Evolutionary conservation across 768 basidiomycete genomes (phyloP).

Genomic region (Polyporus arcularius): DNA sequence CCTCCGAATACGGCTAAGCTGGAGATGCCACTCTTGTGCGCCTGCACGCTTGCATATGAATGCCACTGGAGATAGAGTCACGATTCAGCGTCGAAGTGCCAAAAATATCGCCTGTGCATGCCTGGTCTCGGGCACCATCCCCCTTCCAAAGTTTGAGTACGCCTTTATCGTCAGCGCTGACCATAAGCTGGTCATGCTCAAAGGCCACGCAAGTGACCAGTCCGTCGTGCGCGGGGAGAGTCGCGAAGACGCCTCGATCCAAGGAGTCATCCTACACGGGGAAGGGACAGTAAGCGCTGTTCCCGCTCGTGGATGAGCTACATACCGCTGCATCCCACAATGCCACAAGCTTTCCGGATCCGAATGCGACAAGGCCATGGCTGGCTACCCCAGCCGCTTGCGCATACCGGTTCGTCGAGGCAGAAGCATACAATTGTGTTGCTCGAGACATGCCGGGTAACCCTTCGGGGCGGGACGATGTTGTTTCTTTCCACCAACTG

Average conservation of each 20-base stretch:
- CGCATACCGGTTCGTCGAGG: constrained; percentile 48
- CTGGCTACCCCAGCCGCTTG: constrained; percentile 39
- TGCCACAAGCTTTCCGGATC: constrained; percentile 54
- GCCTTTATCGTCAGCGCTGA: constrained; percentile 80
- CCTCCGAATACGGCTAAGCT: constrained; percentile 54
- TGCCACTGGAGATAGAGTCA: constrained; percentile 58
- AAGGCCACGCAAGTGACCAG: constrained; percentile 80
- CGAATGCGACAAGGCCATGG: constrained; percentile 52
- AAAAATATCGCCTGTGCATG: constrained; percentile 38
- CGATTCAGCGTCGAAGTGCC: constrained; percentile 14
- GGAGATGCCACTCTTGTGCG: constrained; percentile 72
- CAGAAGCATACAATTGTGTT: constrained; percentile 45
- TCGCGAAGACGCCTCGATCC: constrained; percentile 61
- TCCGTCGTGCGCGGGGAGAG: constrained; percentile 75
- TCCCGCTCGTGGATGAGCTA: neutral
- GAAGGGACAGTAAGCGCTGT: constrained; percentile 4
- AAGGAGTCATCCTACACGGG: constrained; percentile 40
- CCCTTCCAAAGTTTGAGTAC: constrained; percentile 60
- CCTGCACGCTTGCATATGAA: constrained; percentile 41
- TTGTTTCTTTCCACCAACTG: neutral
- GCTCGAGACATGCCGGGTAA: constrained; percentile 12
- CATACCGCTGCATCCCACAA: constrained; percentile 60
- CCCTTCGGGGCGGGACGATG: neutral
- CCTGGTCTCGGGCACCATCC: constrained; percentile 28
- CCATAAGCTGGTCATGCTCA: constrained; percentile 48